These are phyloP conservation scores for Fragilaria crotonensis DNA, from an alignment of 108 stramenopile species.

Conservation along the genomic window DNA sequence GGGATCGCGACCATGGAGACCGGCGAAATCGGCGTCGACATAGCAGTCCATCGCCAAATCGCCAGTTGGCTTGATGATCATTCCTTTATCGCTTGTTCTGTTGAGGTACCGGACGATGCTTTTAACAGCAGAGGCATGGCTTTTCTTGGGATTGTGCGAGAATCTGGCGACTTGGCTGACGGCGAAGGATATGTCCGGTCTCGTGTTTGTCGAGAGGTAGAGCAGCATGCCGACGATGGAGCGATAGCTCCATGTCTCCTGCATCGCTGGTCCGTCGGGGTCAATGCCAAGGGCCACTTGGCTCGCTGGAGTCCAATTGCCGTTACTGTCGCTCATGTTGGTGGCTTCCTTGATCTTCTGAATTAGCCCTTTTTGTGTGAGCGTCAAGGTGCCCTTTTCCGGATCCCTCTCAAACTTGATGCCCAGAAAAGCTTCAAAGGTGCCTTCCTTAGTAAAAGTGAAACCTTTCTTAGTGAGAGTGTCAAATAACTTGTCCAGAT, in stretches of 20 bases:
- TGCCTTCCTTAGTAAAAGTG: constrained; percentile 15
- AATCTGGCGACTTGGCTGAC: too few species aligned
- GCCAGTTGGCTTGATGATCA: constrained; percentile 17
- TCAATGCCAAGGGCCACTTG: constrained; percentile 24
- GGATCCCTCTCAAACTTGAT: constrained; percentile 6
- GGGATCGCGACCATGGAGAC: too few species aligned
- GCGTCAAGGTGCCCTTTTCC: constrained; percentile 6
- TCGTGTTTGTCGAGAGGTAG: too few species aligned
- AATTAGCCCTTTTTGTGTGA: constrained; percentile 26
- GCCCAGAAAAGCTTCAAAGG: constrained; percentile 19
- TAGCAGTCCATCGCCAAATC: constrained; percentile 20
- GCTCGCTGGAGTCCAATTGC: too few species aligned
- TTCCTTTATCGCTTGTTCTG: constrained; percentile 28
- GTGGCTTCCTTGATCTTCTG: too few species aligned
- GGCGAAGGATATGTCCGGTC: too few species aligned
- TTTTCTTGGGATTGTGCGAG: too few species aligned
- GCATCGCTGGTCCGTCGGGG: constrained; percentile 23
- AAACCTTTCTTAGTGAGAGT: constrained; percentile 4
- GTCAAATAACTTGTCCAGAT: constrained; percentile 17
- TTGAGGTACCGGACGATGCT: constrained; percentile 40
- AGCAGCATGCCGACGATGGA: too few species aligned
- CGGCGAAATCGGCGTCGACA: constrained; percentile 42
- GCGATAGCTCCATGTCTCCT: constrained; percentile 24
- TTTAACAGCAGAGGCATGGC: constrained; percentile 18
- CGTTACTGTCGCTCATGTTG: too few species aligned